Conservation (phyloP, 2,329 filamentous ascomycete genomes). For the Colletotrichum shisoi region DNA sequence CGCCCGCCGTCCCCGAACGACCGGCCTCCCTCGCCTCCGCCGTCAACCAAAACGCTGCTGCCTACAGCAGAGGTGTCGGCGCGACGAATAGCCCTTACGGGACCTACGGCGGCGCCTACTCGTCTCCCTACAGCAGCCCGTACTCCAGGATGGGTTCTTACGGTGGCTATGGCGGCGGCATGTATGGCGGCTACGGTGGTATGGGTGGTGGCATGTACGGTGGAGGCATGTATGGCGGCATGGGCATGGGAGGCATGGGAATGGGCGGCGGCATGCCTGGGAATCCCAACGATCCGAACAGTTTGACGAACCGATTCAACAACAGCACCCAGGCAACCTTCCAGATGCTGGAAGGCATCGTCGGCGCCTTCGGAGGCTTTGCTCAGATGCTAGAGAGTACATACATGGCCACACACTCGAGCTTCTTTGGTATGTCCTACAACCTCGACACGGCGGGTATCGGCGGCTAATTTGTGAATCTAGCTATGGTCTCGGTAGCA, state of each 20-base stretch:
- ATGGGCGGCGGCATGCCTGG: conserved; percentile 58
- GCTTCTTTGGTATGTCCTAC: conserved; percentile 83
- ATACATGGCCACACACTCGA: conserved; percentile 99
- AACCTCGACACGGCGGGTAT: not conserved
- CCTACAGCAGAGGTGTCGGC: conserved; percentile 67
- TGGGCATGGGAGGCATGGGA: conserved; percentile 47
- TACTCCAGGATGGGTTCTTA: conserved; percentile 59
- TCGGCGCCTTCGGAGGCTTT: conserved; percentile 95
- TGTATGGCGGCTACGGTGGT: conserved; percentile 55
- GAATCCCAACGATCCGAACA: conserved; percentile 86
- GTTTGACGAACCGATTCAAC: conserved; percentile 92
- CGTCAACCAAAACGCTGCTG: conserved; percentile 87
- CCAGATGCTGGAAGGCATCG: conserved; percentile 96
- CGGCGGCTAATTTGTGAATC: conserved; percentile 24
- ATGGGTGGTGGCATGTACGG: conserved; percentile 52
- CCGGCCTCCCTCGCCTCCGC: conserved; percentile 79
- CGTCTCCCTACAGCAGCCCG: conserved; percentile 49
- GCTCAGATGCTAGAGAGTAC: conserved; percentile 99
- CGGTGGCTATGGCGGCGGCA: conserved; percentile 53
- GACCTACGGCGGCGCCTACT: conserved; percentile 50
- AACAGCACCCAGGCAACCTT: conserved; percentile 97
- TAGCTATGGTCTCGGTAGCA: conserved; percentile 97
- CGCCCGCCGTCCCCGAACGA: conserved; percentile 80
- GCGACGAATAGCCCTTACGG: conserved; percentile 57
- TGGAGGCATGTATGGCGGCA: conserved; percentile 46